Conservation (phyloP, 225 moss, liverwort and hornwort genomes). For the Antitrichia curtipendula region DNA sequence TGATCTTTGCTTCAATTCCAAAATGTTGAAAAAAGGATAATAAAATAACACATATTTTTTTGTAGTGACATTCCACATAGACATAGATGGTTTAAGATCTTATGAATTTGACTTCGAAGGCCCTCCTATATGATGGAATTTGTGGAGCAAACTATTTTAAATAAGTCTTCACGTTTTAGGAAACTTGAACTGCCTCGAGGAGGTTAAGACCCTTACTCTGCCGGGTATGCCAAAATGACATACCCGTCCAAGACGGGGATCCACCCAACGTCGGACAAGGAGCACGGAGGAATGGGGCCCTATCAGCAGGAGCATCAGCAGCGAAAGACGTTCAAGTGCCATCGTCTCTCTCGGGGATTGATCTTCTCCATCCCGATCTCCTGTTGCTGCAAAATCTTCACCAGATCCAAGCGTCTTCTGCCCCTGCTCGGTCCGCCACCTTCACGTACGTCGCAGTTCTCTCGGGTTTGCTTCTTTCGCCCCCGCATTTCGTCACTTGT, state of each 20-base stretch:
- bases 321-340: not conserved
- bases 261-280: not conserved
- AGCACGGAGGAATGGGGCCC: not conserved
- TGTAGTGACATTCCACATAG: no score
- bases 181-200: not conserved
- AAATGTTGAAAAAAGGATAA: not conserved
- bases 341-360: not conserved
- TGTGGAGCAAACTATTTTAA: not conserved
- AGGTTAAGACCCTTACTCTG: not conserved
- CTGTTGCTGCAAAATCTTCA: not conserved
- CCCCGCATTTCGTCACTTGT: not conserved
- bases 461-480: not conserved
- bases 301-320: not conserved
- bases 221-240: not conserved
- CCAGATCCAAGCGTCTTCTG: not conserved
- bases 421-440: not conserved
- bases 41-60: no score
- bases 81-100: no score
- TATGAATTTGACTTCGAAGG: no score
- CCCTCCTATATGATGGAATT: not conserved
- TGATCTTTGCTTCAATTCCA: not conserved
- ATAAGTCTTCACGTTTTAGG: not conserved
- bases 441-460: not conserved
- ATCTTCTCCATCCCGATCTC: not conserved
- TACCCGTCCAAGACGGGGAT: not conserved